A percentile compares a stretch with the other conserved stretches of the same genome.
These are phyloP conservation scores for Bruguiera parviflora DNA, from an alignment of 345 rosid genomes.

Conservation along the genomic window DNA sequence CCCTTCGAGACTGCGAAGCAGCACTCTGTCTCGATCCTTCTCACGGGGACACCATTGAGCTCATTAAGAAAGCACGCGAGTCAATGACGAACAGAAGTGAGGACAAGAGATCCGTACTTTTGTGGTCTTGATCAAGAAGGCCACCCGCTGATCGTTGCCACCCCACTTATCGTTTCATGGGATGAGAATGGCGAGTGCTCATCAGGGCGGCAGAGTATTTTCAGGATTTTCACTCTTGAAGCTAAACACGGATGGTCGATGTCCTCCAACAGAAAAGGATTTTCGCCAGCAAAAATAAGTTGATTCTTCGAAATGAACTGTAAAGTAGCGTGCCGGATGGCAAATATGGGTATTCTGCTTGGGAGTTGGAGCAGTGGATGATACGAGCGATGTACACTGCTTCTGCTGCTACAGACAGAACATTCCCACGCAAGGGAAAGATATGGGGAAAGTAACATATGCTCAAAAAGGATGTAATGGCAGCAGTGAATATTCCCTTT, in stretches of 20 bases:
- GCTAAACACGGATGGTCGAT: constrained; percentile 5
- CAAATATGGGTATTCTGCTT: constrained; percentile 20
- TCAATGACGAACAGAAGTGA: constrained; percentile 36
- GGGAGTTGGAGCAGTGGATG: constrained; percentile 13
- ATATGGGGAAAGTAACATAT: constrained; percentile 8
- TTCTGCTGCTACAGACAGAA: constrained; percentile 14
- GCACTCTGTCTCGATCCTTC: constrained; percentile 83
- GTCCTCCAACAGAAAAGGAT: constrained; percentile 7
- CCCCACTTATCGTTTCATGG: too few relatives aligned
- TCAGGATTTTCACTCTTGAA: constrained; percentile 31
- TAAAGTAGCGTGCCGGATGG: constrained; percentile 36
- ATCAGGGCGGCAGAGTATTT: constrained; percentile 9
- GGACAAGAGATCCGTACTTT: constrained; percentile 14
- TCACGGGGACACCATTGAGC: constrained; percentile 60
- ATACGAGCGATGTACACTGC: constrained; percentile 20
- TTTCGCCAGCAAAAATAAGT: neutral
- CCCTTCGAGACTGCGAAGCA: constrained; percentile 88
- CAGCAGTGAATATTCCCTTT: constrained; percentile 11
- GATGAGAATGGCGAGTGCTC: constrained; percentile 9
- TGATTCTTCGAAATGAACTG: constrained; percentile 11
- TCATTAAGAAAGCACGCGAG: constrained; percentile 50
- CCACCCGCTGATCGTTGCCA: too few relatives aligned
- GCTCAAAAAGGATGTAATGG: constrained; percentile 16
- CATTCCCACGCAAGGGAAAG: neutral
- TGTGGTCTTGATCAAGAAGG: constrained; percentile 11